Evolutionary conservation across 257 asterid species (phyloP), one percentile per base, ranked within the genome.

Genomic region (Agastache rugosa): DNA sequence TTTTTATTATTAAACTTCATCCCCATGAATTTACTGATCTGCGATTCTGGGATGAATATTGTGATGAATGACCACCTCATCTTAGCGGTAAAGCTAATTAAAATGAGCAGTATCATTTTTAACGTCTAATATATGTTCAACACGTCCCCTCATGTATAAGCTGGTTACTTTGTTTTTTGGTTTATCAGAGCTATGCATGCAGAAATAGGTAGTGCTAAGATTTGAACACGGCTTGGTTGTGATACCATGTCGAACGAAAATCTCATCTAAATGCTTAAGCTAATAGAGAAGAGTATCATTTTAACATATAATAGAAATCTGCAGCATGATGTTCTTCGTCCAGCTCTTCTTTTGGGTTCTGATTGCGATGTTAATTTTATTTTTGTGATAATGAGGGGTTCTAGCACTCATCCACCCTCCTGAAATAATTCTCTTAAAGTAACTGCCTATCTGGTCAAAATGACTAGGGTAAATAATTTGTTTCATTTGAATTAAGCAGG

Each of bases 1-100:
- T 83, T 69, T n/a, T 75, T 73, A 41, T 44, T 34, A 37, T 53
- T 69, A 59, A 48, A 75, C 37, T 55, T 23, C 29, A 27, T 48
- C 19, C 37, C 67, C 67, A 5, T 66, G 55, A 35, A 14, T 41
- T 31, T 48, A 19, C 58, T 37, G 42, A 37, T 29, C 45, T 73
- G 37, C 45, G 19, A 6, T 39, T 58, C 34, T 31, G 63, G 42
- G 78, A 54, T 71, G 75, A 80, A 67, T 74, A 31, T 47, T 11
- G 23, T 7, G 59, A 8, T 35, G 48, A 63, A 37, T 19, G 27
- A 4, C 3, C 31, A 9, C 50, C 50, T 61, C 27, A 35, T 63
- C 68, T 17, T 35, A 59, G n/a, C 5, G 4, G 39, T 59, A 11
- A 35, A 34, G 67, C 50, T 37, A 59, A 59, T 59, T 14, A 42